Evolutionary conservation across 306 rosid genomes (phyloP).

Genomic region (Cucurbita argyrosperma): DNA sequence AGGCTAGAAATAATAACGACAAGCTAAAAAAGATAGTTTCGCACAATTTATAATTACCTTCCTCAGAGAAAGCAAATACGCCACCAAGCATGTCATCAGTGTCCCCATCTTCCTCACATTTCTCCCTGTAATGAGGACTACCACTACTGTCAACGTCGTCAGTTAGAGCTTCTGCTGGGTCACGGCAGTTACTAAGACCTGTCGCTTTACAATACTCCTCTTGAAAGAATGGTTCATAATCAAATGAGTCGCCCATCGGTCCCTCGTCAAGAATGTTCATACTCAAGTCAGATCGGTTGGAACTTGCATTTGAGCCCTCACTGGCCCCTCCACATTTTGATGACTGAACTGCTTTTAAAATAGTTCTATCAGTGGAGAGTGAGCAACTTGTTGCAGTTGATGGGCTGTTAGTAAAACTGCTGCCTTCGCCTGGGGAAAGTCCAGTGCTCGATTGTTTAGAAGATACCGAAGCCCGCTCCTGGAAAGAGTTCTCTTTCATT

Average conservation of each 20-base stretch:
- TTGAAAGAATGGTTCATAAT: slow-evolving; percentile 52
- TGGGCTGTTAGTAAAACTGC: slow-evolving; percentile 12
- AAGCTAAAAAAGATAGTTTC: neutral
- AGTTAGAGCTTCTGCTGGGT: slow-evolving; percentile 37
- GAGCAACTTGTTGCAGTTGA: slow-evolving; percentile 26
- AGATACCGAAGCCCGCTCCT: slow-evolving; percentile 18
- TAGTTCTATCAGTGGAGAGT: slow-evolving; percentile 26
- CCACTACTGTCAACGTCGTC: slow-evolving; percentile 57
- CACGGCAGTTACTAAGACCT: slow-evolving; percentile 25
- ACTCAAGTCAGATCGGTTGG: slow-evolving; percentile 41
- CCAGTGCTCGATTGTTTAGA: slow-evolving; percentile 17
- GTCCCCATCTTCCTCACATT: slow-evolving; percentile 61
- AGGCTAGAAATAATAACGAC: neutral
- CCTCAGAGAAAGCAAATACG: slow-evolving; percentile 77
- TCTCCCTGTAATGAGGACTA: slow-evolving; percentile 59
- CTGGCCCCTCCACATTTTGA: slow-evolving; percentile 26
- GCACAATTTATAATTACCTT: slow-evolving; percentile 41
- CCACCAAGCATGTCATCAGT: slow-evolving; percentile 69
- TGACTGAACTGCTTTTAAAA: slow-evolving; percentile 29
- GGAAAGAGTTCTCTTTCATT: slow-evolving; percentile 18
- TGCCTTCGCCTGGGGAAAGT: slow-evolving; percentile 18
- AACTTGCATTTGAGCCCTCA: slow-evolving; percentile 43
- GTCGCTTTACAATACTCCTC: slow-evolving; percentile 71
- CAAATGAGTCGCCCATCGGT: slow-evolving; percentile 41
- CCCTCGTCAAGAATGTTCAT: slow-evolving; percentile 50